Evolutionary conservation across 352 stramenopile species (phyloP).

Genomic region (Phytophthora lateralis): DNA sequence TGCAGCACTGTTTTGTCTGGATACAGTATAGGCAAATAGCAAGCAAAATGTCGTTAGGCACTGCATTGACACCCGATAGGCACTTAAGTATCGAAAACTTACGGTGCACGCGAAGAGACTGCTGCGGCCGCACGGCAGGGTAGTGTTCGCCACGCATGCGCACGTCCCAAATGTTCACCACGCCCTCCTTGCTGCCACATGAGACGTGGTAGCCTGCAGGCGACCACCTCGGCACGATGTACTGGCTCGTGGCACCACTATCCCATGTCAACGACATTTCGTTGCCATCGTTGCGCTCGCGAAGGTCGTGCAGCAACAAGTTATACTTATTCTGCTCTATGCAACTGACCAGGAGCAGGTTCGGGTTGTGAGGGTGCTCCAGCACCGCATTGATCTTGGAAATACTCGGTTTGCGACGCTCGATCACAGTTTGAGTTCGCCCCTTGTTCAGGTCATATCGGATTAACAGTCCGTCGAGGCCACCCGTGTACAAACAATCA

Average conservation of each 20-base stretch:
- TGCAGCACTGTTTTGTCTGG: slow-evolving; percentile 86
- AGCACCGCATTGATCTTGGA: slow-evolving; percentile 86
- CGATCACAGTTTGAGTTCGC: slow-evolving; percentile 49
- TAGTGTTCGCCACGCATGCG: slow-evolving; percentile 66
- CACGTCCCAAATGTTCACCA: slow-evolving; percentile 83
- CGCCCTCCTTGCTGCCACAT: slow-evolving; percentile 66
- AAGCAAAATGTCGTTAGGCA: slow-evolving; percentile 15
- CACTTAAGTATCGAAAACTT: slow-evolving; percentile 37
- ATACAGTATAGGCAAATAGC: slow-evolving; percentile 17
- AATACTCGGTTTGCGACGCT: slow-evolving; percentile 78
- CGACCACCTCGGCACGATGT: slow-evolving; percentile 86
- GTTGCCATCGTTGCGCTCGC: slow-evolving; percentile 49
- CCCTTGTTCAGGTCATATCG: slow-evolving; percentile 71
- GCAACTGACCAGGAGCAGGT: slow-evolving; percentile 78
- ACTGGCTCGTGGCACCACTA: slow-evolving; percentile 80
- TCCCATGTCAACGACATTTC: slow-evolving; percentile 75
- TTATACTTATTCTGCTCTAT: slow-evolving; percentile 71
- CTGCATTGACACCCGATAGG: not conserved
- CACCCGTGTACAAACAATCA: slow-evolving; percentile 68
- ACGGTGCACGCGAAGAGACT: slow-evolving; percentile 78
- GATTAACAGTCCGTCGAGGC: slow-evolving; percentile 72
- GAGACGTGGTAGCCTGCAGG: slow-evolving; percentile 70
- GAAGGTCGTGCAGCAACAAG: slow-evolving; percentile 76
- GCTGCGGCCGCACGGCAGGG: slow-evolving; percentile 65
- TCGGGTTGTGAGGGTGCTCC: slow-evolving; percentile 84